Base-by-base conservation (phyloP, 2,329 filamentous ascomycete species). In the Sclerotinia trifoliorum region DNA sequence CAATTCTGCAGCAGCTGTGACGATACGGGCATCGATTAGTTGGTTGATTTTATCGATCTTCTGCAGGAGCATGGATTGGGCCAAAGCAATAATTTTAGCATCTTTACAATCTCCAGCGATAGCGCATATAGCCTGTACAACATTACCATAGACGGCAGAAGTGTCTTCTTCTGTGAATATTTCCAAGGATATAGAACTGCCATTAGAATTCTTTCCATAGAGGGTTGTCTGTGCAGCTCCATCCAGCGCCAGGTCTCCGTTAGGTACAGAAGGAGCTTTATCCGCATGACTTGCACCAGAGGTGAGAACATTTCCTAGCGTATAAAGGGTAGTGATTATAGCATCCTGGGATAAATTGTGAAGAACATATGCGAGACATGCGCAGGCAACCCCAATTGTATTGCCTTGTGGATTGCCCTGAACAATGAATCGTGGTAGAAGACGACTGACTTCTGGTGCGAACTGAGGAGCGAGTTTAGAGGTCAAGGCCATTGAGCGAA, bases 121-220 rank as follows among this genome's bases (percentile, higher is more conserved):
- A n/a, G 89, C 89, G 68, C 96, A 94, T 70, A 99, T 94, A 0
- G 94, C 93, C 76, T 96, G 90, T n/a, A 98, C 88, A n/a, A 98
- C 90, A 71, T 94, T 96, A 48, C 88, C 87, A 77, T 96, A 93
- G 0, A 93, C 89, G 42, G 88, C 81, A 5, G 88, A 87, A 1
- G 88, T 89, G 71, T 97, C 94, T 74, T 96, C 92, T 58, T 95
- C 91, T 26, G 88, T 89, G 70, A 85, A 87, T 49, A 90, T 83
- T 35, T 89, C 85, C 35, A 99, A 80, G 2, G 94, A 97, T 66
- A 96, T 91, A 51, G 90, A 86, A 77, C 92, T 96, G 46, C 89
- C 91, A 3, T 85, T 87, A 68, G 88, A 84, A 71, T 88, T 84
- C 60, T 84, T 82, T 64, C 82, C 82, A 44, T 88, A 88, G 0